phyloP scores from a whole-genome alignment of 202 grass and related monocot species.

The Cymbopogon flexuosus region DNA sequence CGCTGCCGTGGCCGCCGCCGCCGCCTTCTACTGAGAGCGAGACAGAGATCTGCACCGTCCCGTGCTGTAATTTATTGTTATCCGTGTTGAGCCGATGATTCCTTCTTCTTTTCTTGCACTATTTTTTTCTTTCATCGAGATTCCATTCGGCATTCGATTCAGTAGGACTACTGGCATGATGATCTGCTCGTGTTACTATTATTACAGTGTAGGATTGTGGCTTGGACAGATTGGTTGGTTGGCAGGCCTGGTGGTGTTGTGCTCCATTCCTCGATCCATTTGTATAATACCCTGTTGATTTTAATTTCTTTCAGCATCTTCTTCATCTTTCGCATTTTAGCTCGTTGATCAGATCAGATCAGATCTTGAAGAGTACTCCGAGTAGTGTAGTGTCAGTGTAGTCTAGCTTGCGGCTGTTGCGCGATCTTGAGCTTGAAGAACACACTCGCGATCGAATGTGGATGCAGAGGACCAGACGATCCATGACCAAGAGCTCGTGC shows the following conservation, averaged over 20 bases:
- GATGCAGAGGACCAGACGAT: neutral
- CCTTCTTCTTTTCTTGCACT: neutral
- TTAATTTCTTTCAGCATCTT: neutral
- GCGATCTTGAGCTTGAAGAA: neutral
- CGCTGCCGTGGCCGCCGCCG: constrained; percentile 22
- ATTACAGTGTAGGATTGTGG: constrained; percentile 22
- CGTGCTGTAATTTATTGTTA: constrained; percentile 12
- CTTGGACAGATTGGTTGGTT: constrained; percentile 46
- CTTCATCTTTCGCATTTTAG: neutral
- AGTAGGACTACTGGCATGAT: constrained; percentile 20
- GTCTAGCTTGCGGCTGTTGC: neutral
- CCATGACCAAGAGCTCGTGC: neutral
- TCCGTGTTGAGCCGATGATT: constrained; percentile 15
- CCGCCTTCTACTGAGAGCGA: constrained; percentile 44
- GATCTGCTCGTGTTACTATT: no score
- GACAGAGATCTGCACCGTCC: neutral
- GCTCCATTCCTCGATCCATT: constrained; percentile 23
- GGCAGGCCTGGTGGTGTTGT: constrained; percentile 10
- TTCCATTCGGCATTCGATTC: constrained; percentile 44
- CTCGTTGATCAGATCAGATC: neutral
- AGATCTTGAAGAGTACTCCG: constrained; percentile 21
- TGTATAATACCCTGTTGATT: constrained; percentile 44
- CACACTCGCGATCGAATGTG: neutral
- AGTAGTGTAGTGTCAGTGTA: no score
- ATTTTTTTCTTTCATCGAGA: neutral